Evolutionary conservation across 78 protist genomes (phyloP).

Genomic region (Dictyostelium brefeldianum): DNA sequence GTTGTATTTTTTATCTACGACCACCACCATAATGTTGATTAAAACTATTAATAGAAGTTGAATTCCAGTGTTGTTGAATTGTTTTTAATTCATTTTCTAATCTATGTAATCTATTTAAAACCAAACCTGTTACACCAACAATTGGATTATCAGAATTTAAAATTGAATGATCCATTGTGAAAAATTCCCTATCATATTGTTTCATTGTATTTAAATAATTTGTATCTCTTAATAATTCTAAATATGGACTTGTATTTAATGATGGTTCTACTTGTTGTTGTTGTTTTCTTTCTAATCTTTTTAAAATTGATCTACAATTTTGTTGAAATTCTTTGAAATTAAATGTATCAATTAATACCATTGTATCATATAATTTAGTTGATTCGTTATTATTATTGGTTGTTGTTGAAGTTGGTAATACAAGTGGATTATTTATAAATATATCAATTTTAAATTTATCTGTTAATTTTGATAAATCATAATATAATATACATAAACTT

Average conservation of each 20-base stretch:
- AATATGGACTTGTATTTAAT: neutral
- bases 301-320: neutral
- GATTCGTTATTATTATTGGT: neutral
- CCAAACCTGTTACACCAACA: conserved; percentile 47
- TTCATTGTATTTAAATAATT: conserved; percentile 21
- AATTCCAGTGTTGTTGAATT: conserved; percentile 31
- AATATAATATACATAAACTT: conserved; percentile 13
- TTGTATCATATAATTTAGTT: neutral
- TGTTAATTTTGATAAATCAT: conserved; percentile 4
- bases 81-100: conserved; percentile 77
- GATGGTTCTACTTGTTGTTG: neutral
- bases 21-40: neutral
- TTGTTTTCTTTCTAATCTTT: conserved; percentile 7
- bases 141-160: conserved; percentile 27
- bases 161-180: conserved; percentile 24
- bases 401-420: neutral
- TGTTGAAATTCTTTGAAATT: conserved; percentile 1
- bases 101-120: conserved; percentile 60
- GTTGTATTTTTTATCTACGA: neutral
- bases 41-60: neutral
- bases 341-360: neutral
- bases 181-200: conserved; percentile 23
- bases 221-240: conserved; percentile 19
- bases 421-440: neutral
- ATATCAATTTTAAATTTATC: conserved; percentile 15